Evolutionary conservation across 495 filamentous ascomycete genomes (phyloP).

Genomic region (Penicillium dipodomyicola): DNA sequence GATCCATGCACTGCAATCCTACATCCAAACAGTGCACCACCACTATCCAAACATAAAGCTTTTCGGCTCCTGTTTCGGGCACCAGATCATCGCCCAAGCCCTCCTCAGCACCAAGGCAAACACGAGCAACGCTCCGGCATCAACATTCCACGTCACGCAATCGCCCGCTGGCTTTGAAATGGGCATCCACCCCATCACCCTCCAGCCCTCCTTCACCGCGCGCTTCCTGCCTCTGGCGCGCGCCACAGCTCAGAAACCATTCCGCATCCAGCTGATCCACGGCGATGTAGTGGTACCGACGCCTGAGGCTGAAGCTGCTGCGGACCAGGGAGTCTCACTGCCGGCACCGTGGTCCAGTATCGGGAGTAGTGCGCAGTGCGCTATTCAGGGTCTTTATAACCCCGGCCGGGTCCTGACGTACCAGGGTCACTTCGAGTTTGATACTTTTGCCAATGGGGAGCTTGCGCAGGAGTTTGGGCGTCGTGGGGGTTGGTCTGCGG

Average conservation of each 20-base stretch:
- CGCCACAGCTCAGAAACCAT: constrained; percentile 12
- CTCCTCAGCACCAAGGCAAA: constrained; percentile 19
- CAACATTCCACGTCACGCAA: constrained; percentile 25
- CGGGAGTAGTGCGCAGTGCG: constrained; percentile 32
- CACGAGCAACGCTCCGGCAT: background rate
- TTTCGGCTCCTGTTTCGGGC: constrained; percentile 51
- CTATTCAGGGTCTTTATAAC: constrained; percentile 43
- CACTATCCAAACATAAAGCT: constrained; percentile 44
- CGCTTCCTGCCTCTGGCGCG: constrained; percentile 26
- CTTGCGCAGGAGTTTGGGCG: constrained; percentile 34
- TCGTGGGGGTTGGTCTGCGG: constrained; percentile 26
- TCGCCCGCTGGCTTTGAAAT: constrained; percentile 37
- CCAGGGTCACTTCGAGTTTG: constrained; percentile 48
- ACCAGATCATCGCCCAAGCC: constrained; percentile 47
- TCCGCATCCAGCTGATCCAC: constrained; percentile 36
- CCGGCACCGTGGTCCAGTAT: constrained; percentile 35
- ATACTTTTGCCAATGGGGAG: constrained; percentile 38
- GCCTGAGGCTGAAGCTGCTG: constrained; percentile 6
- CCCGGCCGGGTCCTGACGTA: constrained; percentile 38
- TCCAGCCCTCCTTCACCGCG: constrained; percentile 29
- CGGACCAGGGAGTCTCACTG: constrained; percentile 6
- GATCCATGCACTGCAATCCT: constrained; percentile 32
- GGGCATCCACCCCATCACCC: constrained; percentile 36
- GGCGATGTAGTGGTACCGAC: constrained; percentile 34
- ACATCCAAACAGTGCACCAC: constrained; percentile 34